Base-by-base conservation (phyloP, 768 basidiomycete species). In the Auricularia cornea region DNA sequence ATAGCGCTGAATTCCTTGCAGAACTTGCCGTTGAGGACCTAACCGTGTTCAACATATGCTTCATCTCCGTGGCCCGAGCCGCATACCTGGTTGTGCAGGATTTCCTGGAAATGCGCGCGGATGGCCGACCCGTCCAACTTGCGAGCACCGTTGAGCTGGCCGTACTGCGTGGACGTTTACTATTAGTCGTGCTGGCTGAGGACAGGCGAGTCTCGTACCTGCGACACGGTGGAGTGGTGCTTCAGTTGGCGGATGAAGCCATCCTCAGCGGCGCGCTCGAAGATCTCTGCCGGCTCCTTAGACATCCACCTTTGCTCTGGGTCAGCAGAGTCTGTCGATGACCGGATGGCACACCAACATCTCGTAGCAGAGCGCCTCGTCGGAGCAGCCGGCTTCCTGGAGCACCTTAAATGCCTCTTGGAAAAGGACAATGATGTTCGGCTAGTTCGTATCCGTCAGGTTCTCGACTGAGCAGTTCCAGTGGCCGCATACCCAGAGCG, bases 231-330 rank as follows among this genome's bases (percentile, higher is more conserved):
- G 10, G 85, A 86, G 68, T 86, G 85, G 62, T 81, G 81, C 71
- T 84, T 85, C 52, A 86, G 73, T 74, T 85, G 84, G 20, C 69
- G 70, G 59, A 86, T 80, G 72, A 87, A 85, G 18, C 85, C 85
- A 35, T 86, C 84, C 66, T 87, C 85, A 5, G 85, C 85, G 8
- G 85, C 84, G 20, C 83, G 76, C 71, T 87, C 85, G 69, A 87
- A 87, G 44, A 86, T 85, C 67, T 86, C 85, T 6, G 85, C 85
- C 1, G 85, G 84, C 67, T 87, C 85, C 67, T 86, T 86, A 29
- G 85, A 86, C 84, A 86, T 87, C 85, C 85, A 85, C 84, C 84
- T 84, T 59, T 6, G 23, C n/a, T 33, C 59, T 14, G 1, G 35
- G 16, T 38, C 10, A 38, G 51, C 51, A 12, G 51, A 10, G 12